These are phyloP conservation scores for Penicillium expansum DNA, from an alignment of 2,329 filamentous ascomycete species.

Conservation along the genomic window DNA sequence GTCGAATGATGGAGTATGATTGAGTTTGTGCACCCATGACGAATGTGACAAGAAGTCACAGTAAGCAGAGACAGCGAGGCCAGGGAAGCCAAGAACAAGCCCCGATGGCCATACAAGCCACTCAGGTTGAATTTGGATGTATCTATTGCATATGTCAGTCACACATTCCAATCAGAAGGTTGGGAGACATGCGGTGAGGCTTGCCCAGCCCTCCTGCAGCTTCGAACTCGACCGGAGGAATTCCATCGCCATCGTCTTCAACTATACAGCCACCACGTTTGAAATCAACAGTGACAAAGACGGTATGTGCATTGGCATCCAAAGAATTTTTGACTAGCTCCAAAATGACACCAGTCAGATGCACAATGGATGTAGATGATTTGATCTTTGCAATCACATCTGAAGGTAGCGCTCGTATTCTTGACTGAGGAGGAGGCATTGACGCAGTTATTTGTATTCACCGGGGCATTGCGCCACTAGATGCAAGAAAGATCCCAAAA, in stretches of 20 bases:
- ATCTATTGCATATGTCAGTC: slow-evolving; percentile 50
- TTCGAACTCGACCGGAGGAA: slow-evolving; percentile 69
- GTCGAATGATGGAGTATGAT: slow-evolving; percentile 69
- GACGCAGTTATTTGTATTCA: slow-evolving; percentile 5
- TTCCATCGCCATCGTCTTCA: slow-evolving; percentile 82
- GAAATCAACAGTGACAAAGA: slow-evolving; percentile 73
- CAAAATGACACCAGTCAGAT: slow-evolving; percentile 66
- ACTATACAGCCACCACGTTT: slow-evolving; percentile 71
- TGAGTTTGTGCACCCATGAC: slow-evolving; percentile 54
- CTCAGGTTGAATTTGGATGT: slow-evolving; percentile 68
- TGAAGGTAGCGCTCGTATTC: slow-evolving; percentile 67
- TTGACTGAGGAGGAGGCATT: slow-evolving; percentile 27
- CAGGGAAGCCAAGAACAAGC: slow-evolving; percentile 74
- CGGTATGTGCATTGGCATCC: slow-evolving; percentile 69
- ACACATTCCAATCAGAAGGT: neutral
- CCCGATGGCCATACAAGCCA: slow-evolving; percentile 63
- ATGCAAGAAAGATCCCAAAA: neutral
- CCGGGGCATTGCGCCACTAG: slow-evolving; percentile 5
- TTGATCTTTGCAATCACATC: slow-evolving; percentile 75
- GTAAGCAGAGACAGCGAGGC: slow-evolving; percentile 72
- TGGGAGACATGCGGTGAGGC: slow-evolving; percentile 58
- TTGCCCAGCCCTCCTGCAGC: slow-evolving; percentile 68
- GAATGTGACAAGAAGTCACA: slow-evolving; percentile 66
- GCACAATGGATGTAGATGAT: slow-evolving; percentile 77
- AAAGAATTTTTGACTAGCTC: slow-evolving; percentile 80